Conservation (phyloP, 2,329 filamentous ascomycete genomes). For the Colletotrichum echinochloae region DNA sequence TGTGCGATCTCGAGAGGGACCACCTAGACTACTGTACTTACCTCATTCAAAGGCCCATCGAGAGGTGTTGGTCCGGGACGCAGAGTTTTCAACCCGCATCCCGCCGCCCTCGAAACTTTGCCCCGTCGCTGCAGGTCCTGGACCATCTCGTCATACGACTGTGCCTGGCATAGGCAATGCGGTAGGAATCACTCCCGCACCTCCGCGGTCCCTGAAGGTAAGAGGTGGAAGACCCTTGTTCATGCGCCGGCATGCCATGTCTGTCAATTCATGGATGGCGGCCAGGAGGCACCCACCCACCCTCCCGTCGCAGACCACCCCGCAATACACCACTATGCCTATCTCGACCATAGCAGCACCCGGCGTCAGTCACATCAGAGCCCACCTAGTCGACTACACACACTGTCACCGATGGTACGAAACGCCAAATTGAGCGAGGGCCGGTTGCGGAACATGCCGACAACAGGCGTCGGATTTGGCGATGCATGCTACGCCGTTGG, state of each 20-base stretch:
- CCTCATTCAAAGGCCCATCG: conserved; percentile 13
- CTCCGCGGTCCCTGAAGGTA: conserved; percentile 32
- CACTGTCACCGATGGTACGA: too few species aligned
- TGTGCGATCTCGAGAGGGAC: too few species aligned
- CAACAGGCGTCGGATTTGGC: conserved; percentile 1
- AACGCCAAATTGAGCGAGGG: conserved; percentile 3
- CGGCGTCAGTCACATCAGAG: neutral
- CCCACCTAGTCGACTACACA: neutral
- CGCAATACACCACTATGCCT: conserved; percentile 23
- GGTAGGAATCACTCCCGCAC: conserved; percentile 34
- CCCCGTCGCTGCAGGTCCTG: conserved; percentile 29
- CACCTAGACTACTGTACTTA: too few species aligned
- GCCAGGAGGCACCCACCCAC: conserved; percentile 17
- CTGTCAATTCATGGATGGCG: conserved; percentile 11
- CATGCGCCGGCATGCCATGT: conserved; percentile 21
- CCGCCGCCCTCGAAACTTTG: conserved; percentile 10
- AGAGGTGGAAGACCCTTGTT: conserved; percentile 14
- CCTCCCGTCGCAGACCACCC: conserved; percentile 18
- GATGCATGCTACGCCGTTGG: neutral
- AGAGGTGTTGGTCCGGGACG: conserved; percentile 1
- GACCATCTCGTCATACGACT: conserved; percentile 18
- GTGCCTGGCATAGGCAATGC: conserved; percentile 33
- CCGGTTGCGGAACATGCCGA: conserved; percentile 6
- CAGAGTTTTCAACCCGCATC: conserved; percentile 20
- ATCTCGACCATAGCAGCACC: neutral